Evolutionary conservation across 257 asterid genomes (phyloP).

Genomic region (Cynanchum wilfordii): DNA sequence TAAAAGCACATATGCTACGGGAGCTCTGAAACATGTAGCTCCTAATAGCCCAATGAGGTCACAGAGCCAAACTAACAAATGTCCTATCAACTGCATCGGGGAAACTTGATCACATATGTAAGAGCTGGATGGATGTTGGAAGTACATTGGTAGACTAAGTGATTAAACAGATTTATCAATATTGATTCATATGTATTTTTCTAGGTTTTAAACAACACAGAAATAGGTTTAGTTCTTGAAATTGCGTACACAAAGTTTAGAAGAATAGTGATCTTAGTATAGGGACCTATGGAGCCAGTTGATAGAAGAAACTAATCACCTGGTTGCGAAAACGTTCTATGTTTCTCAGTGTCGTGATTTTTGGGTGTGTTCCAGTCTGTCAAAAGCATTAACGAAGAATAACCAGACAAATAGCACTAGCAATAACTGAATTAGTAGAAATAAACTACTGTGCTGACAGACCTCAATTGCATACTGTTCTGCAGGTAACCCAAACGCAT

Average conservation of each 20-base stretch:
- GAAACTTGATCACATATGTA: neutral
- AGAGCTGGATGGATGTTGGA: neutral
- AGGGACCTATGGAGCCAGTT: neutral
- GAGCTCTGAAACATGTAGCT: neutral
- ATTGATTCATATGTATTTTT: neutral
- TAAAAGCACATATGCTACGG: neutral
- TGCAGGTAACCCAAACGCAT: constrained; percentile 98
- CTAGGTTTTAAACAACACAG: neutral
- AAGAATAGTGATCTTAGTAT: neutral
- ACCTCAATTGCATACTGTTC: constrained; percentile 98
- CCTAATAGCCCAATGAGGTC: neutral
- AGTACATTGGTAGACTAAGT: neutral
- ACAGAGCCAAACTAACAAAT: neutral
- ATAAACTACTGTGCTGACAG: neutral
- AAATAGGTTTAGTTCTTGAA: neutral
- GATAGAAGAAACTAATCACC: constrained; percentile 36
- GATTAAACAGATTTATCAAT: neutral
- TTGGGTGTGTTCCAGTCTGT: constrained; percentile 97
- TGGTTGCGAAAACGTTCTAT: constrained; percentile 76
- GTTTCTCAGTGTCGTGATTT: constrained; percentile 69
- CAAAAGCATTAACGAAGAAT: constrained; percentile 16
- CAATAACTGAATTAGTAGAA: neutral
- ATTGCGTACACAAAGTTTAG: neutral
- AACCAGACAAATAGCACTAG: constrained; percentile 1
- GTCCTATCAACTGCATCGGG: neutral